Evolutionary conservation across 2,329 filamentous ascomycete species (phyloP), one percentile per base, ranked within the genome.

Genomic region (Phyllachora maydis): DNA sequence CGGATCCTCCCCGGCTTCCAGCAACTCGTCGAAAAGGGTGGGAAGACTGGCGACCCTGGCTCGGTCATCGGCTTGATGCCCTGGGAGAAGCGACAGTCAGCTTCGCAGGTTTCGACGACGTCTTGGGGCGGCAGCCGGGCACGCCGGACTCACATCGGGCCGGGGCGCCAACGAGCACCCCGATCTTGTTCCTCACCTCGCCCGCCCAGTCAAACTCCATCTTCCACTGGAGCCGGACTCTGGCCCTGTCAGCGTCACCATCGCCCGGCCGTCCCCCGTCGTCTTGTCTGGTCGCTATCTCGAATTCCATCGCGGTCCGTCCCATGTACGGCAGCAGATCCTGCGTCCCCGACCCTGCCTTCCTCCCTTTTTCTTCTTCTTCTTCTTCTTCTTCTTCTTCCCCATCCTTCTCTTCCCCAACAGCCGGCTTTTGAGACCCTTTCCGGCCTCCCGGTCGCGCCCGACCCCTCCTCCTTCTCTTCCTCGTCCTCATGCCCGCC

Each of bases 201-300:
- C 73, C 73, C 0, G 70, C 71, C 72, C 71, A 78, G 41, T 78
- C 72, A 35, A 78, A 75, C 2, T 46, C 44, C 20, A 75, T 66
- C 22, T 44, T 50, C 73, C 73, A 79, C 27, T 56, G 50, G 2
- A 78, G 45, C 14, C 64, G 55, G 4, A 69, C 26, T 8, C 50
- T 40, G 3, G 58, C 49, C 7, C 46, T 29, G 1, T 41, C 38
- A 1, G 47, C 40, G 23, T 43, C 26, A 47, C 33, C 31, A 23
- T 36, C 24, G 34, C 33, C n/a, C n/a, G n/a, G n/a, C n/a, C n/a
- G n/a, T n/a, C n/a, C n/a, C n/a, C n/a, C n/a, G n/a, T n/a, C 3
- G 32, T 18, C 12, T 26, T 25, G 9, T 40, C 15, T 11, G 40
- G 34, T 39, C 35, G 8, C 37, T 1, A 66, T 30, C 16, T 60